These are phyloP conservation scores for Trypanosoma vivax DNA, from an alignment of 208 protist genomes.

Conservation along the genomic window DNA sequence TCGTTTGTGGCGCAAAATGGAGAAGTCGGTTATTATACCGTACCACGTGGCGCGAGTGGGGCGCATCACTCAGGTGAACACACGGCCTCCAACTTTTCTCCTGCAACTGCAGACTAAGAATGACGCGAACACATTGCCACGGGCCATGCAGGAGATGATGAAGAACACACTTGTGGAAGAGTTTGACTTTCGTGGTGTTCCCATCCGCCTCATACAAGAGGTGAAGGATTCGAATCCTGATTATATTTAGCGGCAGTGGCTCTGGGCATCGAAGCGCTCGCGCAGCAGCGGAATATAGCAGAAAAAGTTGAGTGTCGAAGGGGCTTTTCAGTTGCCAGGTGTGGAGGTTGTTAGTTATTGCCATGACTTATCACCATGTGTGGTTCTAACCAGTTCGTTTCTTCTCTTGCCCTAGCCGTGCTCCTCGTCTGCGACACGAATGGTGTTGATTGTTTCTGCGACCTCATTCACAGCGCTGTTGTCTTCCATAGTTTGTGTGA, in stretches of 20 bases:
- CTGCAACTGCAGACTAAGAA: conserved; percentile 87
- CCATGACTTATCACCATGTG: too few relatives aligned
- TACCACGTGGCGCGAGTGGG: conserved; percentile 83
- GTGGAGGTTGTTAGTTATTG: too few relatives aligned
- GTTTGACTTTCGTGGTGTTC: conserved; percentile 87
- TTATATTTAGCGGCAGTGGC: conserved; percentile 84
- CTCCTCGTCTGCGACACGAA: too few relatives aligned
- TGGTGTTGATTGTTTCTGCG: too few relatives aligned
- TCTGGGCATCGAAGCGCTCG: too few relatives aligned
- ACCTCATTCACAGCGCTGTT: too few relatives aligned
- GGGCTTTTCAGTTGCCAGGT: too few relatives aligned
- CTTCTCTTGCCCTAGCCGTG: too few relatives aligned
- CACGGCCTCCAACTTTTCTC: conserved; percentile 78
- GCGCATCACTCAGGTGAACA: conserved; percentile 82
- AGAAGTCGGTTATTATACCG: conserved; percentile 86
- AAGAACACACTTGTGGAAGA: conserved; percentile 89
- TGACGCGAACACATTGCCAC: conserved; percentile 69
- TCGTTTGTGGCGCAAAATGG: conserved; percentile 86
- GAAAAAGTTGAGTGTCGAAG: too few relatives aligned
- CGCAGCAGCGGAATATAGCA: too few relatives aligned
- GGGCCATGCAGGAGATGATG: conserved; percentile 84
- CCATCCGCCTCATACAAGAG: conserved; percentile 82
- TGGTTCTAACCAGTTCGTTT: too few relatives aligned
- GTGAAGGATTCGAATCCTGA: conserved; percentile 86
- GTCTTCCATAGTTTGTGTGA: too few relatives aligned